Base-by-base conservation (phyloP, 805 yeast species). In the Hanseniaspora nectarophila region DNA sequence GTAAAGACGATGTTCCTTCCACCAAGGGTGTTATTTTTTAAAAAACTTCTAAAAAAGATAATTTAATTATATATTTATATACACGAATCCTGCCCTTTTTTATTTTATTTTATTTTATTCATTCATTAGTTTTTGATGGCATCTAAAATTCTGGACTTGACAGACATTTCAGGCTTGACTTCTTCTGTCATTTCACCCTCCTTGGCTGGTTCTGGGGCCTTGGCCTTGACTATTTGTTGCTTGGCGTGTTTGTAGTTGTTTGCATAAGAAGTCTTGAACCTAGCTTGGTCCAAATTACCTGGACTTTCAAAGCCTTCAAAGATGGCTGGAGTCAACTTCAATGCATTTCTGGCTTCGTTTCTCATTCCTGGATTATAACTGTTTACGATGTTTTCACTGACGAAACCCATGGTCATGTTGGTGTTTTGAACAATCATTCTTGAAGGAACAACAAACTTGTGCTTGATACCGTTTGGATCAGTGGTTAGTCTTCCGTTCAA, bases 1-100 rank as follows among this genome's bases (percentile, higher is more conserved):
- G 97, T 31, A 77, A 82, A 23, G 74, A 87, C 62, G 98, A 92
- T 56, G 85, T 92, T 43, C 98, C 98, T 20, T 82, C 95, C 52
- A 92, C 98, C 10, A 92, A 92, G 70, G 98, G 98, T 51, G 97
- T 92, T 10, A 71, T 90, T 44, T 81, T 82, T 69, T 83, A 63
- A 62, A 37, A 31, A 38, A 23, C 28, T 28, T n/a, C n/a, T n/a
- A 44, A 43, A 43, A 33, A n/a, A 21, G 16, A 24, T 12, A 6
- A 28, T 29, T 31, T 20, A 24, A 10, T 37, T 38, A 10, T 28
- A 16, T 21, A 15, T 47, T 28, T 48, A 47, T 38, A 37, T 54
- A 55, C 55, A 56, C 29, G 44, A 21, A 43, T 20, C 21, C 6
- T 21, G 28, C 10, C 15, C 21, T 23, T 42, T 40, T 42, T 20